Conservation (phyloP, 129 eudicot genomes). For the Calendula officinalis region DNA sequence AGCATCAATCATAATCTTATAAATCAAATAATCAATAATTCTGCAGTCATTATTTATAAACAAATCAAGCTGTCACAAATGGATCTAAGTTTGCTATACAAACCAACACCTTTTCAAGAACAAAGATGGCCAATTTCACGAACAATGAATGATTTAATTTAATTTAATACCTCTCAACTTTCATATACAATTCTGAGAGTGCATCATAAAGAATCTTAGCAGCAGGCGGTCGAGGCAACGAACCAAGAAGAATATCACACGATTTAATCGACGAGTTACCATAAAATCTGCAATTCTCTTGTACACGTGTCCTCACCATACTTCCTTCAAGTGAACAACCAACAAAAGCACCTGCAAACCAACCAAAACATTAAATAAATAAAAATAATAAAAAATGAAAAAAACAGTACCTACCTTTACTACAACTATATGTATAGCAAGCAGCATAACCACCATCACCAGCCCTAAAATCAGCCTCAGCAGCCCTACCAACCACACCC, state of each 20-base stretch:
- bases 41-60: not conserved
- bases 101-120: conserved; percentile 7
- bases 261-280: conserved; percentile 48
- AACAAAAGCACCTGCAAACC: conserved; percentile 55
- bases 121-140: not conserved
- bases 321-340: conserved; percentile 62
- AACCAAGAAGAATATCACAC: conserved; percentile 58
- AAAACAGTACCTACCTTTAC: conserved; percentile 41
- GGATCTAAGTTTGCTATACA: no score
- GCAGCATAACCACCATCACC: conserved; percentile 67
- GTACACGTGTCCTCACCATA: conserved; percentile 42
- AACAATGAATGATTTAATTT: not conserved
- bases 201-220: conserved; percentile 59
- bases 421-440: conserved; percentile 66
- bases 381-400: no score
- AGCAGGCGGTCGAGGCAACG: conserved; percentile 60
- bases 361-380: not conserved
- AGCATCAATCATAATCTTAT: not conserved
- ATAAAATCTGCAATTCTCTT: conserved; percentile 53
- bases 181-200: conserved; percentile 48
- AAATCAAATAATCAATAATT: conserved; percentile 2
- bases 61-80: no score
- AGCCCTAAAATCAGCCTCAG: conserved; percentile 60
- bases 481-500: conserved; percentile 53
- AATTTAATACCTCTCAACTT: conserved; percentile 27